Base-by-base conservation (phyloP, 345 rosid species). In the Syzygium aromaticum region DNA sequence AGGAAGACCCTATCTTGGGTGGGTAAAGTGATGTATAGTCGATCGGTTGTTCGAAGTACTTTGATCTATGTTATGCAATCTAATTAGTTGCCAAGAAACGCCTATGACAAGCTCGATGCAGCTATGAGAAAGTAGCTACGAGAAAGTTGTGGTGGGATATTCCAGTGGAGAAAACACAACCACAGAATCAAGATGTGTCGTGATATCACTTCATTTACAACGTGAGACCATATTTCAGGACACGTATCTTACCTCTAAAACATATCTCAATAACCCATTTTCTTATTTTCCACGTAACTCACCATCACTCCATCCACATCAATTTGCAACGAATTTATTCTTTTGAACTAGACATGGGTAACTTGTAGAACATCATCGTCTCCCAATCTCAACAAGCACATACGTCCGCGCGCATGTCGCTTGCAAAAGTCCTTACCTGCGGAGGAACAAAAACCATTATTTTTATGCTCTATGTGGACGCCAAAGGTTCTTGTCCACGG, bases 51-150 rank as follows among this genome's bases (percentile, higher is more conserved):
- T 19, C 38, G 9, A 15, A 30, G 51, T 52, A 11, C 49, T 38
- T 40, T 63, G 17, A 0, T 19, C 8, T 17, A 54, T 30, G 59
- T 17, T 4, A 11, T 54, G 86, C 43, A 6, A 8, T 4, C 46
- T 28, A 5, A 19, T 53, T 1, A 16, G 10, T 22, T 84, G 23
- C 63, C 63, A 84, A 25, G 46, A 17, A 16, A 54, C 2, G 30
- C 25, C 22, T 0, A 13, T 5, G 43, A 40, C 17, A 3, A 9
- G 25, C 14, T 33, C 0, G 0, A 84, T 23, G 27, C 15, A 52
- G 6, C 11, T 2, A 84, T 10, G 7, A 53, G 61, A 28, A 53
- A 23, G 17, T 0, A 52, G 6, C 11, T 2, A 84, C 17, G 7
- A 53, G 61, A 28, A 53, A 23, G 17, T 0, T 84, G 3, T 53